Evolutionary conservation across 495 filamentous ascomycete genomes (phyloP).

Genomic region (Coniosporium apollinis): DNA sequence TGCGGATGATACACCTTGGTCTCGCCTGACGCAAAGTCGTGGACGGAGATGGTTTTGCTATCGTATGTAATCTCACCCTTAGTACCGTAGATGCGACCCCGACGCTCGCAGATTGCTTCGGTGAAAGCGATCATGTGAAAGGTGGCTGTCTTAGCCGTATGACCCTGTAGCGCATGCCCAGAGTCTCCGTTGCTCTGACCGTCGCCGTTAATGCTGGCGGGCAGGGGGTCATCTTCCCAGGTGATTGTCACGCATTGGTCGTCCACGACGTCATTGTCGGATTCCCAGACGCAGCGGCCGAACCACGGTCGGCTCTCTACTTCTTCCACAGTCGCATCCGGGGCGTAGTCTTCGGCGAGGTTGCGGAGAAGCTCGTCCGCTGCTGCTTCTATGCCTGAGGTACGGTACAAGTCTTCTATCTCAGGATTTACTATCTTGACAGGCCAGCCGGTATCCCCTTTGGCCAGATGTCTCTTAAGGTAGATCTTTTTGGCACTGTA

Average conservation of each 20-base stretch:
- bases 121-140: slow-evolving; percentile 93
- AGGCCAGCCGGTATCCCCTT: slow-evolving; percentile 58
- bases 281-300: slow-evolving; percentile 85
- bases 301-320: slow-evolving; percentile 61
- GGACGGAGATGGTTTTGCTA: slow-evolving; percentile 43
- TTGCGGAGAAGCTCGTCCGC: slow-evolving; percentile 29
- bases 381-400: slow-evolving; percentile 23
- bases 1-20: slow-evolving; percentile 37
- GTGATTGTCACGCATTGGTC: slow-evolving; percentile 74
- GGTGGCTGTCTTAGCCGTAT: slow-evolving; percentile 64
- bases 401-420: slow-evolving; percentile 51
- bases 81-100: slow-evolving; percentile 70
- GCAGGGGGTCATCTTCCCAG: slow-evolving; percentile 54
- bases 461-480: slow-evolving; percentile 35
- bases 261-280: slow-evolving; percentile 81
- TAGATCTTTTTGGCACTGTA: slow-evolving; percentile 80
- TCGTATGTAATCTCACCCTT: slow-evolving; percentile 74
- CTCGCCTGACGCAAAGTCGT: slow-evolving; percentile 42
- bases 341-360: slow-evolving; percentile 54
- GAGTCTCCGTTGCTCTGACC: slow-evolving; percentile 3
- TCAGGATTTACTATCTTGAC: slow-evolving; percentile 77
- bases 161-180: slow-evolving; percentile 16
- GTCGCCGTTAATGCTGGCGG: neutral
- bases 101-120: slow-evolving; percentile 67
- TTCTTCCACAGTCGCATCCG: slow-evolving; percentile 28